These are phyloP conservation scores for Diaporthe humulicola DNA, from an alignment of 2,329 filamentous ascomycete genomes.

Conservation along the genomic window DNA sequence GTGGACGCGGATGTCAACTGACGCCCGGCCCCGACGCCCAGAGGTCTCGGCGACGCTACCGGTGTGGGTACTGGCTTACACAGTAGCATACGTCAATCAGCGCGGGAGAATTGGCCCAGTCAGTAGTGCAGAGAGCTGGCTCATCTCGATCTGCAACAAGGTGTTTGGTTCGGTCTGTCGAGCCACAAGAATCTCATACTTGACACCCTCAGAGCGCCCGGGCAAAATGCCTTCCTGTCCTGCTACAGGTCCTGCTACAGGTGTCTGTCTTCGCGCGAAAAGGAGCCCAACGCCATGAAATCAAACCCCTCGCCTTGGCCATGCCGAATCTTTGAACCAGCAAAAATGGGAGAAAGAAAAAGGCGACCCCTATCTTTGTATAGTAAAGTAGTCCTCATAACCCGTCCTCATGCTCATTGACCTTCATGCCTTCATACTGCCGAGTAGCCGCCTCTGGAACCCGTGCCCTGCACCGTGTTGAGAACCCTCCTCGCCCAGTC, in stretches of 20 bases:
- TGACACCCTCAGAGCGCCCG: not conserved
- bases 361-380: not conserved
- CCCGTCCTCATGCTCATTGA: not conserved
- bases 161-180: not conserved
- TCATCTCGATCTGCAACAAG: not conserved
- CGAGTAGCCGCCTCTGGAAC: conserved; percentile 91
- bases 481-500: conserved; percentile 87
- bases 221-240: not conserved
- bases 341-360: not conserved
- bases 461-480: conserved; percentile 86
- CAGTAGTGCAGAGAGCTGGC: not conserved
- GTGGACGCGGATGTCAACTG: conserved; percentile 5
- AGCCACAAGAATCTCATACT: not conserved
- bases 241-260: conserved; percentile 10
- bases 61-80: not conserved
- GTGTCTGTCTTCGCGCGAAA: conserved; percentile 7
- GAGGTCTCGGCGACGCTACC: not conserved
- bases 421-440: conserved; percentile 72
- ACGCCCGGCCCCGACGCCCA: conserved; percentile 6
- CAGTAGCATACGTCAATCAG: not conserved
- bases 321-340: conserved; percentile 32
- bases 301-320: conserved; percentile 31
- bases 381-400: not conserved
- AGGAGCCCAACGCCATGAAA: conserved; percentile 22
- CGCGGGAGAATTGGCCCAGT: not conserved